A percentile compares a stretch with the other conserved stretches of the same genome.
Evolutionary conservation across 345 rosid species (phyloP).

Genomic region (Carallia brachiata): DNA sequence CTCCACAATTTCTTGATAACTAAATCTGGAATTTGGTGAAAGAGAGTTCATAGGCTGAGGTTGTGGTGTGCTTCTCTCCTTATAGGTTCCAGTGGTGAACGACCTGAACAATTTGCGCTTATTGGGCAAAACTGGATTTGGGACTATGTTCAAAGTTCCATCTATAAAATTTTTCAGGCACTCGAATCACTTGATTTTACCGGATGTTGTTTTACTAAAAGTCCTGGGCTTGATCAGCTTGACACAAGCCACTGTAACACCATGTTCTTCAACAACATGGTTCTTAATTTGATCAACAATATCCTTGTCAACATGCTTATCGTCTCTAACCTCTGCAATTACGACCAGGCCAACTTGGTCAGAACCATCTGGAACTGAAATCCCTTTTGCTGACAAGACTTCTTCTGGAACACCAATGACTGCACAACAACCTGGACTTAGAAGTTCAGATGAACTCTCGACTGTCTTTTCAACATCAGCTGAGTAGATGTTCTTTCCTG

Average conservation of each 20-base stretch:
- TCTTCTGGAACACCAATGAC: slow-evolving; percentile 71
- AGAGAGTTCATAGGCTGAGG: slow-evolving; percentile 32
- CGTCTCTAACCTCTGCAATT: slow-evolving; percentile 63
- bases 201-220: slow-evolving; percentile 63
- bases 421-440: slow-evolving; percentile 71
- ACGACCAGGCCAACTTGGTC: slow-evolving; percentile 67
- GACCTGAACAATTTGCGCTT: slow-evolving; percentile 34
- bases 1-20: slow-evolving; percentile 43
- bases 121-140: slow-evolving; percentile 38
- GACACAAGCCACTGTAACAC: slow-evolving; percentile 47
- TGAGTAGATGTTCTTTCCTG: slow-evolving; percentile 67
- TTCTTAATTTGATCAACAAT: slow-evolving; percentile 39
- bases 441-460: slow-evolving; percentile 49
- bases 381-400: slow-evolving; percentile 53
- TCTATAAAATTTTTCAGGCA: slow-evolving; percentile 60
- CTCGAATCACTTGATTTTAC: slow-evolving; percentile 72
- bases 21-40: slow-evolving; percentile 23
- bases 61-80: slow-evolving; percentile 43
- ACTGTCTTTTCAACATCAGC: slow-evolving; percentile 71
- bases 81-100: slow-evolving; percentile 50
- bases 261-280: slow-evolving; percentile 61
- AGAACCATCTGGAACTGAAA: slow-evolving; percentile 48
- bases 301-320: slow-evolving; percentile 39
- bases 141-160: slow-evolving; percentile 42
- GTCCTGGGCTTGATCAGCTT: slow-evolving; percentile 61